These are phyloP conservation scores for Russula abietina DNA, from an alignment of 768 basidiomycete genomes.

Conservation along the genomic window DNA sequence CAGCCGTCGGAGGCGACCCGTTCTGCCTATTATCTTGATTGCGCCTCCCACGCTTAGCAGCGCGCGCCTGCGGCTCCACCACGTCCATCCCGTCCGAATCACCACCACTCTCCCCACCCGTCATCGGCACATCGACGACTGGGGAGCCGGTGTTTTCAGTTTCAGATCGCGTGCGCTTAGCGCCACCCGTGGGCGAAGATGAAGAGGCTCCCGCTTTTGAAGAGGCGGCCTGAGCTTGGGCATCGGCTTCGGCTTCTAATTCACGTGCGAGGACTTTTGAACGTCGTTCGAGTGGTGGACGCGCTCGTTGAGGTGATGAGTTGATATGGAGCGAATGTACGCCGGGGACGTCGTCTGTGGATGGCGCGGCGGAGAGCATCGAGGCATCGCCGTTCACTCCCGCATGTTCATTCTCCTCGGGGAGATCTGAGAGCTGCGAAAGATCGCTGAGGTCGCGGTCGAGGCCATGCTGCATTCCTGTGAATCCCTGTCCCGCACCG, in stretches of 20 bases:
- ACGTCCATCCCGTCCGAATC: neutral
- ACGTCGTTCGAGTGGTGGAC: conserved; percentile 19
- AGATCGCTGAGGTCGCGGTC: conserved; percentile 8
- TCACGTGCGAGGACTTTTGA: conserved; percentile 23
- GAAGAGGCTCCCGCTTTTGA: neutral
- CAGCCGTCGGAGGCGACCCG: neutral
- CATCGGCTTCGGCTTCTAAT: conserved; percentile 10
- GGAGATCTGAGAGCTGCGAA: conserved; percentile 10
- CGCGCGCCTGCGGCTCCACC: neutral
- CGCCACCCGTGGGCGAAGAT: neutral
- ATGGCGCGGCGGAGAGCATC: conserved; percentile 19
- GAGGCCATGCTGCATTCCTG: neutral
- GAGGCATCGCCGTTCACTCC: conserved; percentile 9
- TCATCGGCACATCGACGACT: conserved; percentile 10
- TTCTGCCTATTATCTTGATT: neutral
- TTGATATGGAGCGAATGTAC: conserved; percentile 9
- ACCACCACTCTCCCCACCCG: conserved; percentile 1
- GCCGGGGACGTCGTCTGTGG: conserved; percentile 11
- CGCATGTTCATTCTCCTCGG: neutral
- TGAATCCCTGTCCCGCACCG: neutral
- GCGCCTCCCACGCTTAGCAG: conserved; percentile 11
- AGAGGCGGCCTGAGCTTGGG: neutral
- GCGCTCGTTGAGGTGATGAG: neutral
- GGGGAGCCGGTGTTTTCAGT: neutral
- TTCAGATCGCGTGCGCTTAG: conserved; percentile 1